Percentiles rank a stretch among this genome's conserved stretches.
Evolutionary conservation across 2,329 filamentous ascomycete species (phyloP).

Genomic region (Aureobasidium sp.): DNA sequence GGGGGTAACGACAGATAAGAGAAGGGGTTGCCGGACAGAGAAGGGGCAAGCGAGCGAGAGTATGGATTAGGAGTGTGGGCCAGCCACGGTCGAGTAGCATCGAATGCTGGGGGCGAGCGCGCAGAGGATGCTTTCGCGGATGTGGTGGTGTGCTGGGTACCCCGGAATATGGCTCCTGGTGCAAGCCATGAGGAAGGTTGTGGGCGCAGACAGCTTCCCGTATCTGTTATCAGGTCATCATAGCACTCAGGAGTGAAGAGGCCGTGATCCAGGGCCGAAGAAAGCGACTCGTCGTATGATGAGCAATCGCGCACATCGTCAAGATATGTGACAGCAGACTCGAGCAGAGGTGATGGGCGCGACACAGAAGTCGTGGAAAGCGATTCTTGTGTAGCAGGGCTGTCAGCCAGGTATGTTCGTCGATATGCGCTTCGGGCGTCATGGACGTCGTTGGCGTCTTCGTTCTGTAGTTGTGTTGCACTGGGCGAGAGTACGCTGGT

Average conservation of each 20-base stretch:
- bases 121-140: neutral
- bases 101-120: conserved; percentile 23
- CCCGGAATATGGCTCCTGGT: conserved; percentile 53
- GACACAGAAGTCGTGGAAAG: neutral
- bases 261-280: conserved; percentile 46
- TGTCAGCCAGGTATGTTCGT: conserved; percentile 29
- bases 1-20: neutral
- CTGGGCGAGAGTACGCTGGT: conserved; percentile 22
- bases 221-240: conserved; percentile 53
- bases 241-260: conserved; percentile 47
- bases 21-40: neutral
- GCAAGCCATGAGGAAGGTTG: conserved; percentile 54
- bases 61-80: conserved; percentile 23
- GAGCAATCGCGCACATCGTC: conserved; percentile 49
- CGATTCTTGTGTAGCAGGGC: conserved; percentile 18
- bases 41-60: conserved; percentile 20
- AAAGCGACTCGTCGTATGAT: conserved; percentile 48
- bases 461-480: conserved; percentile 24
- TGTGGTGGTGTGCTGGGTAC: conserved; percentile 52
- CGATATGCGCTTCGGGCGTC: conserved; percentile 25
- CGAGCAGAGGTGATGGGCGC: conserved; percentile 35
- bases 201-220: conserved; percentile 44
- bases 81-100: conserved; percentile 33
- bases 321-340: conserved; percentile 56
- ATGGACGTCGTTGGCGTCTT: conserved; percentile 19